These are phyloP conservation scores for Diaporthe ilicicola DNA, from an alignment of 2,329 filamentous ascomycete genomes.

Conservation along the genomic window DNA sequence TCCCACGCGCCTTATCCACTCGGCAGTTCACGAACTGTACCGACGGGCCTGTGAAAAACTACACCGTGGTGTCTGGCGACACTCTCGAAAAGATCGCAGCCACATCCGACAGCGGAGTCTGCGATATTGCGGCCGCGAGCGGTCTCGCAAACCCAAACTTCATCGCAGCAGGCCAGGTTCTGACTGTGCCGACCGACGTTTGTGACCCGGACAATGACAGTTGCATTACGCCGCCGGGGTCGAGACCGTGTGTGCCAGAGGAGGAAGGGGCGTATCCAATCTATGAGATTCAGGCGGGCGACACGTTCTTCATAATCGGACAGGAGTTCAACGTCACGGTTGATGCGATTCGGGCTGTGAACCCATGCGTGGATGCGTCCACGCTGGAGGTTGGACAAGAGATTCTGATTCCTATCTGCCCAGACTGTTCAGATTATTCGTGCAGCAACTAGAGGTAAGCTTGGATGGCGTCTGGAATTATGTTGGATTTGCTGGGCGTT, in stretches of 20 bases:
- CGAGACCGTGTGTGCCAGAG: constrained; percentile 1
- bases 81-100: constrained; percentile 20
- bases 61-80: constrained; percentile 16
- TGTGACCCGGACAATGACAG: constrained; percentile 24
- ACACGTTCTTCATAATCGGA: constrained; percentile 22
- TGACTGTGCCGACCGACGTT: constrained; percentile 15
- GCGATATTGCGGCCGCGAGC: constrained; percentile 9
- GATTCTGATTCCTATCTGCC: constrained; percentile 13
- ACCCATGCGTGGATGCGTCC: constrained; percentile 10
- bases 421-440: background rate
- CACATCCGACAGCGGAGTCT: constrained; percentile 11
- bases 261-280: background rate
- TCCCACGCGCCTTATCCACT: background rate
- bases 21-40: constrained; percentile 10
- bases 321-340: constrained; percentile 9
- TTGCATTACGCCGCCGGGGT: constrained; percentile 16
- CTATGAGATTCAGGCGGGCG: constrained; percentile 1
- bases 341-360: constrained; percentile 7
- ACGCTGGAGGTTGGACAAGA: constrained; percentile 11
- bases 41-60: background rate
- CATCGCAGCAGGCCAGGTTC: constrained; percentile 1
- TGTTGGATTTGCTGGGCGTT: too few relatives aligned
- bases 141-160: constrained; percentile 8
- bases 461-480: background rate
- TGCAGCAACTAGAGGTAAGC: background rate